Evolutionary conservation across 1,284 basidiomycete species (phyloP).

Genomic region (Coriolopsis trogii): DNA sequence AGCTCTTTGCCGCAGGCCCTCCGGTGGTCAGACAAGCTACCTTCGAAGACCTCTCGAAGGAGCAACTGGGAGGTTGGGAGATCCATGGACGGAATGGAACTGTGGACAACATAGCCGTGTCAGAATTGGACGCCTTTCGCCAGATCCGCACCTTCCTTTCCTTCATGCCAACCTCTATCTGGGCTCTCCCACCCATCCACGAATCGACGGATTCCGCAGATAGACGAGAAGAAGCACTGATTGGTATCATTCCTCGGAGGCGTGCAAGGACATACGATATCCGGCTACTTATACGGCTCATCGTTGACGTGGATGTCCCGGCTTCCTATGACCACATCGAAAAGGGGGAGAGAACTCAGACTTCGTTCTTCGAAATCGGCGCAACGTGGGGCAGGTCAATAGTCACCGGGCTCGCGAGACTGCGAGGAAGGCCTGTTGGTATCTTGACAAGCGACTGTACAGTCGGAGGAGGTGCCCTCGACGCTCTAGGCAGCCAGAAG

Average conservation of each 20-base stretch:
- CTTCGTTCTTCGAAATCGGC: conserved; percentile 46
- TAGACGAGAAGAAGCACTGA: conserved; percentile 39
- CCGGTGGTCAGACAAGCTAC: conserved; percentile 46
- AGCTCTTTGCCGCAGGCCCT: conserved; percentile 44
- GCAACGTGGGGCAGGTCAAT: conserved; percentile 41
- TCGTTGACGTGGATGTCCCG: conserved; percentile 34
- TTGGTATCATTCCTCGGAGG: conserved; percentile 42
- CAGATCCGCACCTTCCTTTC: conserved; percentile 43
- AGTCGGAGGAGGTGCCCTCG: conserved; percentile 45
- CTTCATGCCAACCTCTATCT: conserved; percentile 44
- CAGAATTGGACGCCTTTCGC: conserved; percentile 42
- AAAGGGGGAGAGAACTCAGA: conserved; percentile 8
- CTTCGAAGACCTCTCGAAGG: conserved; percentile 45
- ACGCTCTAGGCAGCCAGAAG: conserved; percentile 44
- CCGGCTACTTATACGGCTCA: conserved; percentile 37
- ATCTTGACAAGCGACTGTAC: conserved; percentile 44
- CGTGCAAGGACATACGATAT: conserved; percentile 42
- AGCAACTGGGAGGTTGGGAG: conserved; percentile 44
- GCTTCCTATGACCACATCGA: background rate
- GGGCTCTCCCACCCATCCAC: conserved; percentile 35
- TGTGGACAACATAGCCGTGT: conserved; percentile 43
- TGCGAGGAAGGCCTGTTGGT: conserved; percentile 41
- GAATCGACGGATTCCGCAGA: conserved; percentile 29
- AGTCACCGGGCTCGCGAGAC: conserved; percentile 43
- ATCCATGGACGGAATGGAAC: conserved; percentile 45